Conservation (phyloP, 1,139 yeast species). For the Zygosaccharomyces sapae region DNA sequence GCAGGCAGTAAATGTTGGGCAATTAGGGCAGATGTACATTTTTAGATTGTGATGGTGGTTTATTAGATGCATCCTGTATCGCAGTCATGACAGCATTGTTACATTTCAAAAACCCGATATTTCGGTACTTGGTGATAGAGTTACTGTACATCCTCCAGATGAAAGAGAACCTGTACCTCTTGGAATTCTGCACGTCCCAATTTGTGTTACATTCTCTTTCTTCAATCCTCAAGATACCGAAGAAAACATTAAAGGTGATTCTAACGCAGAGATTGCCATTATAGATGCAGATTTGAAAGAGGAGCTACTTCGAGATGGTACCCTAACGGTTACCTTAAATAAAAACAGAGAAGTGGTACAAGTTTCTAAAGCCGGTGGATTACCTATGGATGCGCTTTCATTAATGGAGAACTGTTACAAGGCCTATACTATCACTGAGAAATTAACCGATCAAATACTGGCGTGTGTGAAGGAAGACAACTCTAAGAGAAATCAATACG, state of each 20-base stretch:
- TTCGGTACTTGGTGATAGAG: slow-evolving; percentile 64
- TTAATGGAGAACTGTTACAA: slow-evolving; percentile 65
- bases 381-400: slow-evolving; percentile 70
- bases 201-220: slow-evolving; percentile 86
- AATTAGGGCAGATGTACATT: slow-evolving; percentile 83
- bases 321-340: slow-evolving; percentile 78
- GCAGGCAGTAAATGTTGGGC: slow-evolving; percentile 93
- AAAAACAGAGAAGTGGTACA: slow-evolving; percentile 90
- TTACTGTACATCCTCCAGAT: slow-evolving; percentile 63
- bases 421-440: slow-evolving; percentile 62
- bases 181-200: slow-evolving; percentile 82
- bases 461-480: slow-evolving; percentile 54
- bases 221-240: slow-evolving; percentile 64
- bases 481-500: slow-evolving; percentile 34
- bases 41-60: slow-evolving; percentile 88
- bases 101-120: slow-evolving; percentile 85
- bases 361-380: slow-evolving; percentile 84
- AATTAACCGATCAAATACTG: slow-evolving; percentile 62
- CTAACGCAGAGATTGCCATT: slow-evolving; percentile 55
- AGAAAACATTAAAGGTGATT: slow-evolving; percentile 63
- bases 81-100: slow-evolving; percentile 84
- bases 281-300: slow-evolving; percentile 78
- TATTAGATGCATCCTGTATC: slow-evolving; percentile 83
- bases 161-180: slow-evolving; percentile 87
- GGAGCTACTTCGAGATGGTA: slow-evolving; percentile 73